Evolutionary conservation across 2,329 filamentous ascomycete genomes (phyloP), one percentile per base, ranked within the genome.

Genomic region (Ascocoryne sarcoides): DNA sequence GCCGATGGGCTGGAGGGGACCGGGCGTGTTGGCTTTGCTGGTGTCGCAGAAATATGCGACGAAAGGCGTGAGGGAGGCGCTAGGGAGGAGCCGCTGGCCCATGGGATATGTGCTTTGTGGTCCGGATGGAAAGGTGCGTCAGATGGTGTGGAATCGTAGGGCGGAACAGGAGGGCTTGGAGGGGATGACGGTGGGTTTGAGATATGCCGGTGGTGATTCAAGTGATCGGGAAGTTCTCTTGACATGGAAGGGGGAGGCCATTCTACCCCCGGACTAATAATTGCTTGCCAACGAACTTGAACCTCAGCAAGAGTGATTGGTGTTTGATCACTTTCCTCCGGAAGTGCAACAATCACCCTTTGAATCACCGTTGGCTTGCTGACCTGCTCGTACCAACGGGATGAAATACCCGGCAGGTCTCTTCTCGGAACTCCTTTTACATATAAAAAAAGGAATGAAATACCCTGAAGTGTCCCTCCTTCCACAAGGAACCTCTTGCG

Each of bases 21-120:
- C 67, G 1, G 70, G 73, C 10, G 77, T 84, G 4, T 59, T 95
- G 23, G 89, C 78, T 0, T 55, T 95, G 12, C 62, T 95, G 39
- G 81, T 84, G 17, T 73, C 77, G 3, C 76, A 80, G 47, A 69
- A 72, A 45, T 69, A 77, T 39, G 83, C 87, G 21, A 94, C 88
- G 0, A 83, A 77, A 55, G 90, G 89, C 1, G 78, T 93, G 3
- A 67, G 84, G 42, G 79, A 87, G 35, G 78, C 85, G 17, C 56
- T 95, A 49, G 71, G 71, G 4, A 66, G 76, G 43, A 84, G 82
- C 55, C 61, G 65, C 28, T 79, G 74, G 65, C 84, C 87, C 1
- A 73, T 95, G 68, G 79, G 79, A 0, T 93, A 78, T 53, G 61
- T 84, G 18, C 75, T 74, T 40, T 77, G 83, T 44, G 71, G 71